phyloP scores from a whole-genome alignment of 176 grass and related monocot species.

The Alloteropsis semialata region DNA sequence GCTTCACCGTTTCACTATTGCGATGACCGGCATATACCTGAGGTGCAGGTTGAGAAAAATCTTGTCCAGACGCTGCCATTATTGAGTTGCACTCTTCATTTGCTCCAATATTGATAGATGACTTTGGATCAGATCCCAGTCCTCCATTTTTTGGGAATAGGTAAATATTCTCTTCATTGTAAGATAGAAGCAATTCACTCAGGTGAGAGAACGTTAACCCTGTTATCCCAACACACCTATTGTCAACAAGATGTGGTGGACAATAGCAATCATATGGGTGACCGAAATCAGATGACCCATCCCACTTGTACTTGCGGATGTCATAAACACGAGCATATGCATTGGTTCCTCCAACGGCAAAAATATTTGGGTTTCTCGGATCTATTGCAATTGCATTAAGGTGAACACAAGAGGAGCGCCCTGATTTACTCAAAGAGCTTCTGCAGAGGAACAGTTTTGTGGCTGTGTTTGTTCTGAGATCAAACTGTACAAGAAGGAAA shows the following conservation, averaged over 20 bases:
- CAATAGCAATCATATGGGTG: conserved; percentile 60
- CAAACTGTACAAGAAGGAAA: conserved; percentile 58
- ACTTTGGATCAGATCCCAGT: conserved; percentile 51
- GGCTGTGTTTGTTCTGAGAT: conserved; percentile 67
- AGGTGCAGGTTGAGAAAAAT: conserved; percentile 38
- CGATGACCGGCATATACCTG: conserved; percentile 60
- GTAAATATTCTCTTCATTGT: conserved; percentile 79
- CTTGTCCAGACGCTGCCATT: conserved; percentile 10
- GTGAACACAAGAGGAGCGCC: conserved; percentile 24
- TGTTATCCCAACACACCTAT: conserved; percentile 61
- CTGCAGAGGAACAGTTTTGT: conserved; percentile 69
- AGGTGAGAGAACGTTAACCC: conserved; percentile 81
- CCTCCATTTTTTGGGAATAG: conserved; percentile 82
- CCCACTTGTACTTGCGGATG: conserved; percentile 76
- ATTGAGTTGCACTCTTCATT: conserved; percentile 36
- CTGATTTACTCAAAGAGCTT: conserved; percentile 31
- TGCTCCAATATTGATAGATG: conserved; percentile 15
- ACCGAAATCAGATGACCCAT: conserved; percentile 55
- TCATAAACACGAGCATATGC: conserved; percentile 84
- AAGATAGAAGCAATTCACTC: conserved; percentile 75
- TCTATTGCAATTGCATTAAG: conserved; percentile 78
- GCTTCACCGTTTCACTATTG: conserved; percentile 88
- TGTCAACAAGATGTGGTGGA: conserved; percentile 63
- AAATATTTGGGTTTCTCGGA: conserved; percentile 77
- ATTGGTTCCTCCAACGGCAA: conserved; percentile 73